phyloP scores from a whole-genome alignment of 306 rosid species.

The Arachis hypogaea region DNA sequence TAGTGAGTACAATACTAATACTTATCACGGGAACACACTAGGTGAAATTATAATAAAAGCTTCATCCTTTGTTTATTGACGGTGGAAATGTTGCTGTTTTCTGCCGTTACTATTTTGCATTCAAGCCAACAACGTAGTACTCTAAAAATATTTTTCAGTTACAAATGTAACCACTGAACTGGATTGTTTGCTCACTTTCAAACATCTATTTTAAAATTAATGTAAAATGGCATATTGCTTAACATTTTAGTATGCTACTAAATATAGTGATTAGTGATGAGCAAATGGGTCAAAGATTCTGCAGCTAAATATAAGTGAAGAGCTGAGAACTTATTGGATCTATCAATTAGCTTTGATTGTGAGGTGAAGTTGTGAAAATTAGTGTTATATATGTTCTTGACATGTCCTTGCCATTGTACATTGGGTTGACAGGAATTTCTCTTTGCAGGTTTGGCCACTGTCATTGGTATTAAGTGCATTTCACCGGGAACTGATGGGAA shows the following conservation, averaged over 20 bases:
- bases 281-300: no score
- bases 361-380: background rate
- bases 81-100: no score
- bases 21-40: background rate
- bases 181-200: no score
- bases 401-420: background rate
- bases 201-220: no score
- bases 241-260: background rate
- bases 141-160: no score
- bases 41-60: constrained; percentile 16
- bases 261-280: background rate
- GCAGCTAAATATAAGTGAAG: background rate
- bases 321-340: constrained; percentile 1
- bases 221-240: background rate
- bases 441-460: constrained; percentile 76
- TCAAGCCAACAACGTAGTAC: no score
- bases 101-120: no score
- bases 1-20: constrained; percentile 53
- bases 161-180: no score
- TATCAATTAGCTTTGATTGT: constrained; percentile 1
- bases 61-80: constrained; percentile 1
- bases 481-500: constrained; percentile 65
- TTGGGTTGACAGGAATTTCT: constrained; percentile 10
- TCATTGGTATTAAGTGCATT: constrained; percentile 76
- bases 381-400: background rate